Percentiles rank a stretch among this genome's conserved stretches.
phyloP scores from a whole-genome alignment of 805 yeast species.

The Brettanomyces naardenensis region DNA sequence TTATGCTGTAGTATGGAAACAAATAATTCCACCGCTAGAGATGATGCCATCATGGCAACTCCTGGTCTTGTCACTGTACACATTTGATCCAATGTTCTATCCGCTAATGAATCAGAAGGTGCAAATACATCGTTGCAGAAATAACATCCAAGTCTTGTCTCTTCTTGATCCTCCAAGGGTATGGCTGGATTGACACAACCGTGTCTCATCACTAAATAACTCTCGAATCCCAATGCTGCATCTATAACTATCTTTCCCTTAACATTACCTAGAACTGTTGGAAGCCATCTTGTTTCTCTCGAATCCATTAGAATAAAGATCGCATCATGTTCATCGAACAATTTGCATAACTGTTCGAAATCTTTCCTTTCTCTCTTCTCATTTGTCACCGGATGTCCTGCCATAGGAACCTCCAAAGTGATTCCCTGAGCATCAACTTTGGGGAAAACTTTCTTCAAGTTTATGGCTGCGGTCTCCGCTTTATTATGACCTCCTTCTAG shows the following conservation, averaged over 20 bases:
- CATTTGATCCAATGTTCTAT: slow-evolving; percentile 93
- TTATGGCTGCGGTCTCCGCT: slow-evolving; percentile 69
- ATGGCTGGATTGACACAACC: slow-evolving; percentile 38
- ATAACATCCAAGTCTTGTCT: slow-evolving; percentile 75
- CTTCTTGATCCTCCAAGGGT: slow-evolving; percentile 17
- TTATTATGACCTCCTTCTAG: slow-evolving; percentile 67
- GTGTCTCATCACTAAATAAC: slow-evolving; percentile 90
- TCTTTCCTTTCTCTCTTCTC: slow-evolving; percentile 42
- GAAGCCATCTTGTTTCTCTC: slow-evolving; percentile 96
- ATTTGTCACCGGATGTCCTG: slow-evolving; percentile 76
- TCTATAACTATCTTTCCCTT: slow-evolving; percentile 70
- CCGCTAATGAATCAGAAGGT: slow-evolving; percentile 80
- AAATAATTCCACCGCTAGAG: slow-evolving; percentile 77
- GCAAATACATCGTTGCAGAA: slow-evolving; percentile 95
- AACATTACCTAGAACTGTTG: slow-evolving; percentile 71
- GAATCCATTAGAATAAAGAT: slow-evolving; percentile 85
- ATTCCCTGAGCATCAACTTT: slow-evolving; percentile 59
- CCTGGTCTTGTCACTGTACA: slow-evolving; percentile 99
- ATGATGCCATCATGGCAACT: slow-evolving; percentile 79
- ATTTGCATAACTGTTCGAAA: slow-evolving; percentile 41
- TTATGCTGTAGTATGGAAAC: slow-evolving; percentile 70
- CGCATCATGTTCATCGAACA: slow-evolving; percentile 65
- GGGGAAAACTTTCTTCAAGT: slow-evolving; percentile 71
- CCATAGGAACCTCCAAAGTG: slow-evolving; percentile 83
- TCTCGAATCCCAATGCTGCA: slow-evolving; percentile 93